Evolutionary conservation across 2,329 filamentous ascomycete genomes (phyloP).

Genomic region (Bipolaris sorokiniana): DNA sequence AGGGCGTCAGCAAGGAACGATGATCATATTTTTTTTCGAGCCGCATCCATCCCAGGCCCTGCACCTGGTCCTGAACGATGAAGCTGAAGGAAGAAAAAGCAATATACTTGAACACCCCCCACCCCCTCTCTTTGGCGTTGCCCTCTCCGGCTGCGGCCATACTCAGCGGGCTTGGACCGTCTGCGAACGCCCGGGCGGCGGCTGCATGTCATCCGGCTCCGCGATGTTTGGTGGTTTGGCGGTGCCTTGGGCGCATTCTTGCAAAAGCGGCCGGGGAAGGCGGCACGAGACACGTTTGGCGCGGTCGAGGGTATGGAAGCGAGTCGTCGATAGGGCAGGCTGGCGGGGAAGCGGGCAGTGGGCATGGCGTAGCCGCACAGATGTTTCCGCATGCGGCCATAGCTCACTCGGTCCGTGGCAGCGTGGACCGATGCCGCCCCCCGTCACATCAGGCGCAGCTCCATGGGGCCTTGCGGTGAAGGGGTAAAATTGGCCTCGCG

Average conservation of each 20-base stretch:
- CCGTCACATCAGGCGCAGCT: constrained; percentile 36
- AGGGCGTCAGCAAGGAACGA: constrained; percentile 17
- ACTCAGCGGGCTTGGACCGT: constrained; percentile 26
- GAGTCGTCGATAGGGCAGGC: constrained; percentile 24
- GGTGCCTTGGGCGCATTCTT: constrained; percentile 1
- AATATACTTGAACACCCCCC: constrained; percentile 18
- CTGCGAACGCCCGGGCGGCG: constrained; percentile 30
- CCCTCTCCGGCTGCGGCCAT: not conserved
- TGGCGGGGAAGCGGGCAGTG: constrained; percentile 32
- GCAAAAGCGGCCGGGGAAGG: constrained; percentile 37
- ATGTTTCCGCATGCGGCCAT: constrained; percentile 24
- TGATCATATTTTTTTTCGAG: constrained; percentile 13
- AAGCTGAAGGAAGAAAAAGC: constrained; percentile 7
- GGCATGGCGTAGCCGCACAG: constrained; percentile 12
- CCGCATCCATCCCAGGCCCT: constrained; percentile 16
- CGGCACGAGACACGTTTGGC: constrained; percentile 34
- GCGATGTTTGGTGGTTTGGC: constrained; percentile 24
- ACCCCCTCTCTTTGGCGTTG: constrained; percentile 13
- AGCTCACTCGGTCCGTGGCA: constrained; percentile 33
- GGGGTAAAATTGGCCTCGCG: constrained; percentile 36
- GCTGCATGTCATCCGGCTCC: constrained; percentile 29
- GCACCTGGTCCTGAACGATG: constrained; percentile 14
- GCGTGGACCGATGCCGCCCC: constrained; percentile 32
- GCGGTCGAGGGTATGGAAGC: constrained; percentile 18
- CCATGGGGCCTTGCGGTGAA: constrained; percentile 40